Evolutionary conservation across 177 flowering plant genomes (phyloP).

Genomic region (Tripterygium wilfordii): DNA sequence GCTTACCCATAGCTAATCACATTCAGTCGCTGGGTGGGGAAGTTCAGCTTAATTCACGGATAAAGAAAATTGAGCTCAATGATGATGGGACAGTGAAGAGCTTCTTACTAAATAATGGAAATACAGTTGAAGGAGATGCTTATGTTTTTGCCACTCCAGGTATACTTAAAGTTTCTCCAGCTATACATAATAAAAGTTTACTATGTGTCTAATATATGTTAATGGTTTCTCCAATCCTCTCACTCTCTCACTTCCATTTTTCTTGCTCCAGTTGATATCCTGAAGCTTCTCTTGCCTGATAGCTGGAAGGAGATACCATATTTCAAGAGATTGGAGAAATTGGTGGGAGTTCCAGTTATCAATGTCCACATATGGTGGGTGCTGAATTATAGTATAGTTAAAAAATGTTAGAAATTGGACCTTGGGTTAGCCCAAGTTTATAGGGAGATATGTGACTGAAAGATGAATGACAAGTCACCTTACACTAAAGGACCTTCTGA

Average conservation of each 20-base stretch:
- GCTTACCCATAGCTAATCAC: conserved; percentile 85
- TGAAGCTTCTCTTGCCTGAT: conserved; percentile 87
- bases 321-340: conserved; percentile 81
- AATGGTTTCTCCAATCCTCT: neutral
- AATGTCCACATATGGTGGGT: conserved; percentile 97
- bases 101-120: conserved; percentile 60
- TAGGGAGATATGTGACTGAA: no score
- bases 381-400: no score
- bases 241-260: conserved; percentile 3
- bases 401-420: no score
- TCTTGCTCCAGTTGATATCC: conserved; percentile 66
- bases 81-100: conserved; percentile 71
- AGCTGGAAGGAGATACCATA: conserved; percentile 80
- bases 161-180: conserved; percentile 12
- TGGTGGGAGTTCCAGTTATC: conserved; percentile 97
- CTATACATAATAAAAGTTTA: neutral
- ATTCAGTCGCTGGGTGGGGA: conserved; percentile 81
- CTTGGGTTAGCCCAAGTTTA: no score
- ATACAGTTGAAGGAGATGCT: conserved; percentile 70
- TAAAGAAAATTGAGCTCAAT: conserved; percentile 75
- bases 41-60: conserved; percentile 73
- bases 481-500: no score
- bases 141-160: conserved; percentile 95
- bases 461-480: no score
- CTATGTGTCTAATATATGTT: no score